Base-by-base conservation (phyloP, 1,284 basidiomycete genomes). In the Wolfiporia cocos region DNA sequence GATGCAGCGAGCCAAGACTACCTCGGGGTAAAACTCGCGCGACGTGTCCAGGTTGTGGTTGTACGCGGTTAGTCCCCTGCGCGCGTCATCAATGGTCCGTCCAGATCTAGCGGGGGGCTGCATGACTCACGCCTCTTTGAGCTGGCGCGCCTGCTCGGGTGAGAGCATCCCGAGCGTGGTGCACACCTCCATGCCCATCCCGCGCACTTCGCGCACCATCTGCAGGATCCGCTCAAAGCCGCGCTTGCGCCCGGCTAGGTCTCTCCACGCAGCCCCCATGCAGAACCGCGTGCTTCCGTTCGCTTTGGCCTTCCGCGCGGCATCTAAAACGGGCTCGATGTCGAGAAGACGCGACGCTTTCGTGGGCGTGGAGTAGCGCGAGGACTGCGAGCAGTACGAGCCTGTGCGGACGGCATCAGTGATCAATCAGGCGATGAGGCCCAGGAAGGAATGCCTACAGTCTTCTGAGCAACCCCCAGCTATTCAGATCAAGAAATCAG, bases 191-290 rank as follows among this genome's bases (percentile, higher is more conserved):
- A 93, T 92, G 31, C 80, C 88, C 91, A 93, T 93, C 20, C 76
- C 82, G 50, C 90, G 78, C 58, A 92, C 84, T 62, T 89, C 81
- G 48, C 75, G 69, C 58, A 99, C 95, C 94, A 98, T 99, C 50
- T 82, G 73, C 47, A 99, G 69, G 57, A 99, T 98, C 53, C 83
- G 80, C 62, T 97, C 88, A 56, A 99, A 99, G 1, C 94, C 94
- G 39, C 89, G 77, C 67, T 97, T 98, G 50, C 92, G 79, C 3
- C 95, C 94, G 21, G 89, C 83, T 36, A 98, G 77, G 63, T 97
- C 95, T 52, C 95, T 74, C 95, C 95, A 99, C n/a, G 95, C 95
- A 3, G 95, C 94, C 43, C 95, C 95, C 95, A 98, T 98, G 65
- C 95, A 99, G 70, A 98, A 98, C 19, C 95, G 77, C 17, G 95